Conservation (phyloP, 139 green algal species). For the Tetradesmus obliquus region DNA sequence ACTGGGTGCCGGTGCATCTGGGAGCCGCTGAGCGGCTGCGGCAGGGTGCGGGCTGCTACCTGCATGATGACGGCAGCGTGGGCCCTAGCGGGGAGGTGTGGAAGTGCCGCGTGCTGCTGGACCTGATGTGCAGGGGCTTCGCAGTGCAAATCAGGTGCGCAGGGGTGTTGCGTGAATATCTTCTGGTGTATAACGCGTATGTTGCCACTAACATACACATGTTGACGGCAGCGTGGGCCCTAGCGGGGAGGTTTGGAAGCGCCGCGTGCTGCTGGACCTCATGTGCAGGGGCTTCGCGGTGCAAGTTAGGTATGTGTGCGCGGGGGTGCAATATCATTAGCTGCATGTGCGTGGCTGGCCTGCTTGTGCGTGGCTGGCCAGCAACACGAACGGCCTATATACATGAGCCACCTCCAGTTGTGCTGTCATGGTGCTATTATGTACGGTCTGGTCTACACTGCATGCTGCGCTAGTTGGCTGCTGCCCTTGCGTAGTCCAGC, state of each 20-base stretch:
- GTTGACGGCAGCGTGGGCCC: constrained; percentile 18
- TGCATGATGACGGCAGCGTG: constrained; percentile 24
- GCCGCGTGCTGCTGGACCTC: constrained; percentile 17
- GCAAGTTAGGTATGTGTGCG: constrained; percentile 13
- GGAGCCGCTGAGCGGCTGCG: constrained; percentile 22
- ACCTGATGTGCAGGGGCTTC: constrained; percentile 35
- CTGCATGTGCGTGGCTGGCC: no score
- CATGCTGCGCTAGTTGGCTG: no score
- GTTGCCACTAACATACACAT: not conserved
- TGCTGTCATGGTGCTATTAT: no score
- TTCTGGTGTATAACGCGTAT: no score
- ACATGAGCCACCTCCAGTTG: no score
- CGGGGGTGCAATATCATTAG: no score
- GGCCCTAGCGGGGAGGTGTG: not conserved
- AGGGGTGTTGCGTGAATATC: no score
- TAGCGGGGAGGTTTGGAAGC: not conserved
- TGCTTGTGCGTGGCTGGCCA: no score
- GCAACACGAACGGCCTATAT: no score
- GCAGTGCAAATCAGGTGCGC: constrained; percentile 36
- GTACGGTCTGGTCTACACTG: no score
- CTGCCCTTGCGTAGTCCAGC: no score
- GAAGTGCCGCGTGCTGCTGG: constrained; percentile 28
- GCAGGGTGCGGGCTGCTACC: not conserved
- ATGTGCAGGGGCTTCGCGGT: constrained; percentile 37
- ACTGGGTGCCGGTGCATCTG: constrained; percentile 31